Evolutionary conservation across 140 eudicot species (phyloP).

Genomic region (Eryngium alpinum): DNA sequence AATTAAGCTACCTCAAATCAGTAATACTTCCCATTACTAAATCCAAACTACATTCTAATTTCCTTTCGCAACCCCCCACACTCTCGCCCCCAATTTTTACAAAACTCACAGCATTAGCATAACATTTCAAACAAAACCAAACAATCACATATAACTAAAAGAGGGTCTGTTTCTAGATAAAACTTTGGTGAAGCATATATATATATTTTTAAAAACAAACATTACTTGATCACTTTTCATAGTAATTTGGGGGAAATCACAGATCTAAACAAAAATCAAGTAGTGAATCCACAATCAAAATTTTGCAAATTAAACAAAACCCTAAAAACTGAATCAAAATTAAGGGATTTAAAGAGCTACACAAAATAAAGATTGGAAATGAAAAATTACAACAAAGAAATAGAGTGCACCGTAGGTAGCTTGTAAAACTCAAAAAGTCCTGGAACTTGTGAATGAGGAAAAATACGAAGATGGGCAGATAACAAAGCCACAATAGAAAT

Average conservation of each 20-base stretch:
- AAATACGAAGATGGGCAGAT: constrained; percentile 57
- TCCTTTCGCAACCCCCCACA: neutral
- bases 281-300: neutral
- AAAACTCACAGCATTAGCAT: neutral
- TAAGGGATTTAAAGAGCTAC: neutral
- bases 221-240: neutral
- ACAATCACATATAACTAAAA: neutral
- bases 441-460: constrained; percentile 51
- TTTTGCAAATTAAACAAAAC: neutral
- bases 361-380: neutral
- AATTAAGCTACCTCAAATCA: constrained; percentile 29
- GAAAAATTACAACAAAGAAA: neutral
- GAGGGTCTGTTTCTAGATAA: no score
- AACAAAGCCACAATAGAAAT: constrained; percentile 61
- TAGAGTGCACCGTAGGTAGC: constrained; percentile 45
- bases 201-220: neutral
- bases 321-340: neutral
- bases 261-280: neutral
- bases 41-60: neutral
- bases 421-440: constrained; percentile 60
- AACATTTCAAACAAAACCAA: neutral
- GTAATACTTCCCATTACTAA: neutral
- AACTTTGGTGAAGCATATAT: no score
- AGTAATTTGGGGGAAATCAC: neutral
- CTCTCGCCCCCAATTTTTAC: neutral